phyloP scores from a whole-genome alignment of 306 rosid species.

The Parietaria judaica region DNA sequence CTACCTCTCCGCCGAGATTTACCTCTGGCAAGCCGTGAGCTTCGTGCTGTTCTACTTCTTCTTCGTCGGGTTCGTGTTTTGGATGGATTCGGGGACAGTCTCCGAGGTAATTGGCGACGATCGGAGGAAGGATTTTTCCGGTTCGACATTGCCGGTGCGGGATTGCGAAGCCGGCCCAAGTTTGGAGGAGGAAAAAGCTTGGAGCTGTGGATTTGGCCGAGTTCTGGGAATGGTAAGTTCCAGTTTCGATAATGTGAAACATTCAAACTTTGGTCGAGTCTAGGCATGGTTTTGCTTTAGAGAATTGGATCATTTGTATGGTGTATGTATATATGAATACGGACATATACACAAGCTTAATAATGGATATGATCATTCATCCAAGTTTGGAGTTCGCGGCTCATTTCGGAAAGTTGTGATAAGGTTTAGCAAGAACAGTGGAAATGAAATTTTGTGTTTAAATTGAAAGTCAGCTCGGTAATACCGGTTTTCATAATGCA shows the following conservation, averaged over 20 bases:
- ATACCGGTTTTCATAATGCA: background rate
- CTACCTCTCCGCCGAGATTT: conserved; percentile 85
- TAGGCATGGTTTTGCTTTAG: background rate
- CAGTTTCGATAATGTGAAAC: background rate
- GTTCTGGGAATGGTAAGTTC: conserved; percentile 49
- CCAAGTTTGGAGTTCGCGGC: background rate
- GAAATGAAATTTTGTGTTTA: background rate
- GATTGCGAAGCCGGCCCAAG: conserved; percentile 26
- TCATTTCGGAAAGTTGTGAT: background rate
- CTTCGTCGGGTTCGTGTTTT: conserved; percentile 82
- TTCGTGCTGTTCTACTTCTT: conserved; percentile 72
- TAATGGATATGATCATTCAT: background rate
- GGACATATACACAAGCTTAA: background rate
- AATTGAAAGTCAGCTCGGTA: too few relatives aligned
- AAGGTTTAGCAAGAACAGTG: background rate
- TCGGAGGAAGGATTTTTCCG: conserved; percentile 29
- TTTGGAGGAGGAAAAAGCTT: conserved; percentile 25
- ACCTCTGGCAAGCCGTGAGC: conserved; percentile 82
- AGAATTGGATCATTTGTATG: too few relatives aligned
- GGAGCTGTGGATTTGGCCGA: conserved; percentile 27
- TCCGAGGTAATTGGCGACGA: conserved; percentile 22
- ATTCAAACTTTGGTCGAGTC: background rate
- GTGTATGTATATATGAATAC: too few relatives aligned
- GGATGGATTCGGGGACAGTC: conserved; percentile 70
- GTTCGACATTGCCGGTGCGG: background rate